Evolutionary conservation across 805 yeast genomes (phyloP).

Genomic region (Priceomyces fermenticarens): DNA sequence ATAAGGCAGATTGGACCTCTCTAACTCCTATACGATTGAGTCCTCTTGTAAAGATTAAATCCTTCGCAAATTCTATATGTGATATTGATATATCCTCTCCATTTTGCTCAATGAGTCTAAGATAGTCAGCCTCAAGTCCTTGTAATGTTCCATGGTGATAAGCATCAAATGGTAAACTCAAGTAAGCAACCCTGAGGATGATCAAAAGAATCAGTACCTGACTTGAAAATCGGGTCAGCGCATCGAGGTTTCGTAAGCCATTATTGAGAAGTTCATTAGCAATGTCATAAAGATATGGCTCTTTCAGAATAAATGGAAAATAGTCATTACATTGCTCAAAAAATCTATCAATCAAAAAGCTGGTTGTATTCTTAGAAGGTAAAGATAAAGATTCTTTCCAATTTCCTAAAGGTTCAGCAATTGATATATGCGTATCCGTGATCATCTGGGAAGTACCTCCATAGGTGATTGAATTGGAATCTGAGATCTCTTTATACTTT

Average conservation of each 20-base stretch:
- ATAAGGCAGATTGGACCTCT: slow-evolving; percentile 4
- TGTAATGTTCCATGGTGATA: not conserved
- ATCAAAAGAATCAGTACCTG: slow-evolving; percentile 36
- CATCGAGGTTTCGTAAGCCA: not conserved
- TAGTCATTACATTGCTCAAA: too few species aligned
- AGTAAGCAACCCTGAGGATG: slow-evolving; percentile 39
- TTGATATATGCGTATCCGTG: too few species aligned
- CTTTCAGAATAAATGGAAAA: too few species aligned
- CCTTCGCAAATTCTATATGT: slow-evolving; percentile 2
- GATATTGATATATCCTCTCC: not conserved
- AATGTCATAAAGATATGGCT: too few species aligned
- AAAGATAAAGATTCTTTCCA: too few species aligned
- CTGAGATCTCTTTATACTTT: too few species aligned
- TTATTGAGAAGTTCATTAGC: not conserved
- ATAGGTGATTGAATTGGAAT: too few species aligned
- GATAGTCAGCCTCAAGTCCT: not conserved
- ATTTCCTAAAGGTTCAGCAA: too few species aligned
- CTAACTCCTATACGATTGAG: slow-evolving; percentile 1
- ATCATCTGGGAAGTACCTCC: too few species aligned
- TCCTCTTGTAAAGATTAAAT: not conserved
- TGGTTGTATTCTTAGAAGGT: too few species aligned
- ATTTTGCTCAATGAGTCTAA: not conserved
- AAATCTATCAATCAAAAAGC: too few species aligned
- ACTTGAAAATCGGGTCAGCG: not conserved
- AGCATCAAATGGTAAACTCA: slow-evolving; percentile 27